Conservation (phyloP, 305 asterid species). For the Andrographis paniculata region DNA sequence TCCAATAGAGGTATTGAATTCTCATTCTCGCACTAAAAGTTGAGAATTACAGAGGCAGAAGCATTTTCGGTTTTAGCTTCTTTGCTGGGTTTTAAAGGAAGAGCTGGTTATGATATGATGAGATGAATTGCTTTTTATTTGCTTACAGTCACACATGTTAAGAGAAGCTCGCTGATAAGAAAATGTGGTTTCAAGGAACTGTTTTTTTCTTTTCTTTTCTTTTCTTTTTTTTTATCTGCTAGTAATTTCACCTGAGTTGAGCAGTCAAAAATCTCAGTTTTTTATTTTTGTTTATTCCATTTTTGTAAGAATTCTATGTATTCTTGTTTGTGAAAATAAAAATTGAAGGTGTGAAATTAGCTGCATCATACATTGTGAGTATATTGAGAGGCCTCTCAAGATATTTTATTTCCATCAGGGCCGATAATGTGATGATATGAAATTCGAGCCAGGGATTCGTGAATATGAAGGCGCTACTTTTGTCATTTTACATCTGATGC, state of each 20-base stretch:
- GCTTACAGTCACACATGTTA: background rate
- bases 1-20: slow-evolving; percentile 62
- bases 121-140: slow-evolving; percentile 5
- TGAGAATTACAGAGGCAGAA: slow-evolving; percentile 4
- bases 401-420: no score
- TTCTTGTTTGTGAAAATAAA: background rate
- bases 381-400: no score
- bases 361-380: no score
- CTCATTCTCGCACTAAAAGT: slow-evolving; percentile 13
- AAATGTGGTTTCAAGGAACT: slow-evolving; percentile 4
- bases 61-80: slow-evolving; percentile 4
- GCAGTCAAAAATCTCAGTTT: background rate
- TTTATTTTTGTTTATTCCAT: background rate
- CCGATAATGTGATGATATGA: no score
- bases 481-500: no score
- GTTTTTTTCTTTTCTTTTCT: no score
- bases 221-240: slow-evolving; percentile 1
- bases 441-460: no score
- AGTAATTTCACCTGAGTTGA: background rate
- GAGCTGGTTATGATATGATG: slow-evolving; percentile 10
- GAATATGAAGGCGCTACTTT: no score
- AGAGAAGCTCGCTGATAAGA: slow-evolving; percentile 9
- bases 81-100: slow-evolving; percentile 7
- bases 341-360: background rate
- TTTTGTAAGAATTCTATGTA: no score